Conservation (phyloP, 1,284 basidiomycete genomes). For the Fomitiporia mediterranea region DNA sequence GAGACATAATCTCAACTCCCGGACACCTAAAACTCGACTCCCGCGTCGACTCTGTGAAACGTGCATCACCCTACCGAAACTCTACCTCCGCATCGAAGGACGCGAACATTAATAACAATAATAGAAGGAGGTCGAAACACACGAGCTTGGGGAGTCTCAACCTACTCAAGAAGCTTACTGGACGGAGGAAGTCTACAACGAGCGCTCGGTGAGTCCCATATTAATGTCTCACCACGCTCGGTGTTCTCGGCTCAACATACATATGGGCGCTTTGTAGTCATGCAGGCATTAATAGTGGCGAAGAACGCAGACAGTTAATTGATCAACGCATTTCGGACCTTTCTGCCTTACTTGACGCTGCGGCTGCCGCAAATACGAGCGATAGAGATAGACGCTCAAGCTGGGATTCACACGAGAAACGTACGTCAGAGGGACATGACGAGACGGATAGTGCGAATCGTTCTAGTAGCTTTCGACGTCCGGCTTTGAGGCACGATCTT, state of each 20-base stretch:
- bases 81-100: background rate
- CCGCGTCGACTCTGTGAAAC: background rate
- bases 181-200: background rate
- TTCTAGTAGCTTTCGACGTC: too few relatives aligned
- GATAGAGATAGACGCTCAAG: too few relatives aligned
- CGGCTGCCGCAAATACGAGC: too few relatives aligned
- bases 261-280: background rate
- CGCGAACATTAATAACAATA: too few relatives aligned
- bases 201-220: background rate
- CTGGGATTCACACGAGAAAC: too few relatives aligned
- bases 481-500: too few relatives aligned
- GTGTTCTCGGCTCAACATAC: background rate
- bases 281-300: background rate
- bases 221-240: too few relatives aligned
- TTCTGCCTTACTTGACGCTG: background rate
- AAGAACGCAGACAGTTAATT: background rate
- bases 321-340: constrained; percentile 1
- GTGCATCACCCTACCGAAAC: background rate
- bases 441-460: too few relatives aligned
- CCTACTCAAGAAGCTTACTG: background rate
- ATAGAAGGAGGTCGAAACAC: too few relatives aligned
- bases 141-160: background rate
- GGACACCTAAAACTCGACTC: background rate
- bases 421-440: too few relatives aligned
- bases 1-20: background rate